A percentile compares a stretch with the other conserved stretches of the same genome.
Conservation (phyloP, 2,329 filamentous ascomycete genomes). For the Nemania sp. region DNA sequence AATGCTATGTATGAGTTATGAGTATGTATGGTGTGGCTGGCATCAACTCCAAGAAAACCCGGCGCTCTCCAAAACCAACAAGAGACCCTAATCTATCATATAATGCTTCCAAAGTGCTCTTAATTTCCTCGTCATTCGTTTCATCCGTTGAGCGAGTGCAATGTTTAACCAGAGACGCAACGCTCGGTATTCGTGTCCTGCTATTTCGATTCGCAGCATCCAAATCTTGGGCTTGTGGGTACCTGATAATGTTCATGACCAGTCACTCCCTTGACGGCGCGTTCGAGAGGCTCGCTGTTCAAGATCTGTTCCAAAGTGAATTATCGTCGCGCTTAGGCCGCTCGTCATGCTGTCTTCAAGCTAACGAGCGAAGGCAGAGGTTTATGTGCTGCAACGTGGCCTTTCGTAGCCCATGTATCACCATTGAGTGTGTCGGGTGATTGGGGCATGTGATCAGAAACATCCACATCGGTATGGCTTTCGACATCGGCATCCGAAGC, state of each 20-base stretch:
- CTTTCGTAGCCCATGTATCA: background rate
- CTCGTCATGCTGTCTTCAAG: background rate
- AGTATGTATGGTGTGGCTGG: constrained; percentile 3
- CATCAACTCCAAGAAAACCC: background rate
- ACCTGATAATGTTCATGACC: no score
- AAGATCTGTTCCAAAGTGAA: background rate
- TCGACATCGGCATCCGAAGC: constrained; percentile 41
- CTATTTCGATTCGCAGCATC: no score
- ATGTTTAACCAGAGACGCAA: no score
- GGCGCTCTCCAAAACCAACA: background rate
- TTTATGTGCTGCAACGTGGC: background rate
- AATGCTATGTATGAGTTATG: constrained; percentile 16
- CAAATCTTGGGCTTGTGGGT: no score
- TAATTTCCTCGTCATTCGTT: no score
- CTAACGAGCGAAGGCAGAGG: background rate
- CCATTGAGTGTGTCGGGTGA: background rate
- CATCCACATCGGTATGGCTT: constrained; percentile 37
- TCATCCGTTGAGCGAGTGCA: no score
- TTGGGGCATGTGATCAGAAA: constrained; percentile 9
- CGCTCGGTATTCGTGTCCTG: no score
- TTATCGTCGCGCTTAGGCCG: background rate
- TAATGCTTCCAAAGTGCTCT: constrained; percentile 5
- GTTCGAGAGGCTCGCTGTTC: background rate
- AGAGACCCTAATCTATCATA: background rate
- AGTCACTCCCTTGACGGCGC: no score